phyloP scores from a whole-genome alignment of 768 basidiomycete species.

The Mycena sanguinolenta region DNA sequence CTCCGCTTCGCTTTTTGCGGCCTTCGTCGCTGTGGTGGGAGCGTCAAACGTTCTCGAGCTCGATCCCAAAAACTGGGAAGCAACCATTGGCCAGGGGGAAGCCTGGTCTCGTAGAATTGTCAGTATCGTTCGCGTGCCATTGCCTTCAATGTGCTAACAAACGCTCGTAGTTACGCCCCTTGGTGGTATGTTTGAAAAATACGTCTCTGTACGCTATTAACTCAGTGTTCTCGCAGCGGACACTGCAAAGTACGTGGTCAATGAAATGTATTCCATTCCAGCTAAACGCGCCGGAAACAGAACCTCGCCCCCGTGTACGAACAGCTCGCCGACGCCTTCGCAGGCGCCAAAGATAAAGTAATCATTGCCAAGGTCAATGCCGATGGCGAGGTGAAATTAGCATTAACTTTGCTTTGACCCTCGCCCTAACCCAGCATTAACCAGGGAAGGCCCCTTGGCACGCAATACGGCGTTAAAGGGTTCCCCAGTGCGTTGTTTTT shows the following conservation, averaged over 20 bases:
- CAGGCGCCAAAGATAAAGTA: conserved; percentile 84
- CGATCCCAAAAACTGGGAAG: conserved; percentile 79
- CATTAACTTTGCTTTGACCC: too few relatives aligned
- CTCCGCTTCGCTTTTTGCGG: conserved; percentile 67
- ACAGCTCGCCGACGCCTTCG: conserved; percentile 89
- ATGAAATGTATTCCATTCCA: neutral
- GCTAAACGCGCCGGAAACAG: conserved; percentile 51
- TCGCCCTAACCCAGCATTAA: too few relatives aligned
- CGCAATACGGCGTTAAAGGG: conserved; percentile 84
- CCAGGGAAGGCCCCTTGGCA: conserved; percentile 77
- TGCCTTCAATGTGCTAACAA: conserved; percentile 8
- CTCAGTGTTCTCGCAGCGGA: conserved; percentile 61
- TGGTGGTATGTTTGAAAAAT: conserved; percentile 76
- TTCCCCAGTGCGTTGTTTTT: conserved; percentile 81
- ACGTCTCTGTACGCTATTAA: conserved; percentile 15
- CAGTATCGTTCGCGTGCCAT: conserved; percentile 50
- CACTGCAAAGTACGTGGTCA: conserved; percentile 81
- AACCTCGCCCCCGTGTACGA: conserved; percentile 92
- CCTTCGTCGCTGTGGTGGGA: conserved; percentile 65
- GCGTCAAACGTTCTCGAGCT: conserved; percentile 92
- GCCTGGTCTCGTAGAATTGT: conserved; percentile 94
- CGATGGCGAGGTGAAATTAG: conserved; percentile 68
- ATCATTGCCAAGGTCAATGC: conserved; percentile 94
- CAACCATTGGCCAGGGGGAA: conserved; percentile 81
- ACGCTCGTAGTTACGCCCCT: conserved; percentile 75